Evolutionary conservation across 805 yeast species (phyloP).

Genomic region (Saccharomyces cerevisiae): DNA sequence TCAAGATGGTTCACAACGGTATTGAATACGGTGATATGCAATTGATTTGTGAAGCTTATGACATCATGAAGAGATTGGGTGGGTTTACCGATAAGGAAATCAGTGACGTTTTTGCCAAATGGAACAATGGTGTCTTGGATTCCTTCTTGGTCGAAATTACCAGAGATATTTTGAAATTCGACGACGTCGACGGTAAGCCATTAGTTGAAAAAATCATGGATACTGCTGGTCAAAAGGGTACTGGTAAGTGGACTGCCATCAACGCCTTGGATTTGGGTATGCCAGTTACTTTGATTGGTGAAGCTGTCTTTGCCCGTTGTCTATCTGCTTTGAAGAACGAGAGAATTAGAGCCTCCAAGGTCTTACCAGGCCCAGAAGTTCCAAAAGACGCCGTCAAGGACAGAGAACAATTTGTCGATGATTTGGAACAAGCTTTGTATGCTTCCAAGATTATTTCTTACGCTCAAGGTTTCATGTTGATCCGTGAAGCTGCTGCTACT

Average conservation of each 20-base stretch:
- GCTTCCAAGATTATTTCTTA: conserved; percentile 97
- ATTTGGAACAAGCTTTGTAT: conserved; percentile 94
- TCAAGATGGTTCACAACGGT: conserved; percentile 99
- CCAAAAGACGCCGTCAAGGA: conserved; percentile 60
- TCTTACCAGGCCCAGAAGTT: conserved; percentile 70
- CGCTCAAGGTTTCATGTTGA: conserved; percentile 99
- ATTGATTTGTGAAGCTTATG: conserved; percentile 96
- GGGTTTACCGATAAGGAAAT: conserved; percentile 86
- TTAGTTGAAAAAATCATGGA: conserved; percentile 94
- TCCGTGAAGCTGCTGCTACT: conserved; percentile 95
- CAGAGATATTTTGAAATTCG: conserved; percentile 82
- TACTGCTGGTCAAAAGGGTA: conserved; percentile 98
- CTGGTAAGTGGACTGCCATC: conserved; percentile 99
- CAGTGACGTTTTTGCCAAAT: conserved; percentile 79
- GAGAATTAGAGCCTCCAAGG: conserved; percentile 76
- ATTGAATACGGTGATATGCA: conserved; percentile 99
- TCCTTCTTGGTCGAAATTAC: conserved; percentile 96
- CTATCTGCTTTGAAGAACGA: conserved; percentile 86
- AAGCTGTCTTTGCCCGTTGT: conserved; percentile 96
- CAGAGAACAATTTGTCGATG: conserved; percentile 77
- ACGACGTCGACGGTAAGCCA: conserved; percentile 87
- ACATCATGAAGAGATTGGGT: conserved; percentile 88
- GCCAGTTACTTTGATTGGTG: conserved; percentile 97
- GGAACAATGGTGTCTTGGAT: conserved; percentile 97
- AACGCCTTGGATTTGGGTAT: conserved; percentile 95